These are phyloP conservation scores for Ilex asprella DNA, from an alignment of 257 asterid species.

Conservation along the genomic window DNA sequence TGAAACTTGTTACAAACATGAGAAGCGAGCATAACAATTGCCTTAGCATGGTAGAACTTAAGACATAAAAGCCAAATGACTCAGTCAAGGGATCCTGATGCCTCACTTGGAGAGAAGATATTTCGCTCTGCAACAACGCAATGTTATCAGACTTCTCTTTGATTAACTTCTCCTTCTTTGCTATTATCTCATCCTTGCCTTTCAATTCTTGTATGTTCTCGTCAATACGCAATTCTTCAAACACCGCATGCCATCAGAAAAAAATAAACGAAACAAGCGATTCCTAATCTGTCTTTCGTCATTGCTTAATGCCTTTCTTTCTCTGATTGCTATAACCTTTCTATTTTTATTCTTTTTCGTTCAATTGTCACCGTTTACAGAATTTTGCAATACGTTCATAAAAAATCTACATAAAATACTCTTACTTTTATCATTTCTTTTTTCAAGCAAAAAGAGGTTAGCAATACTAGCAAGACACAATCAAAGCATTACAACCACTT, in stretches of 20 bases:
- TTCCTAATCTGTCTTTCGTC: too few species aligned
- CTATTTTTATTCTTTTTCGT: too few species aligned
- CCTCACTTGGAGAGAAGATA: constrained; percentile 70
- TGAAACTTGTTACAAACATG: constrained; percentile 5
- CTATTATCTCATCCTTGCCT: constrained; percentile 57
- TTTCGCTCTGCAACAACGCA: constrained; percentile 56
- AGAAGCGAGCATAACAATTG: not conserved
- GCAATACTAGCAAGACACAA: too few species aligned
- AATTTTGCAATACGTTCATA: too few species aligned
- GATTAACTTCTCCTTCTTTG: constrained; percentile 59
- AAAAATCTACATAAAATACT: too few species aligned
- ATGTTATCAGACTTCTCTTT: constrained; percentile 52
- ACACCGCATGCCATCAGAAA: constrained; percentile 11
- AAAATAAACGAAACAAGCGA: not conserved
- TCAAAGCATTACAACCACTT: too few species aligned
- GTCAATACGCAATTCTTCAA: constrained; percentile 54
- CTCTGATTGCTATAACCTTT: too few species aligned
- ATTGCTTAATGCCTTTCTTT: too few species aligned
- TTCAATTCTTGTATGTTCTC: constrained; percentile 57
- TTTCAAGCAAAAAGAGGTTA: too few species aligned
- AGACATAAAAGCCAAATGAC: not conserved
- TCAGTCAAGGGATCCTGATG: constrained; percentile 8
- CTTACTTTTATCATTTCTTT: too few species aligned
- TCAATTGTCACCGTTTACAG: too few species aligned
- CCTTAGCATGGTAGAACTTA: not conserved